phyloP scores from a whole-genome alignment of 768 basidiomycete species.

The Cystofilobasidium ferigula region DNA sequence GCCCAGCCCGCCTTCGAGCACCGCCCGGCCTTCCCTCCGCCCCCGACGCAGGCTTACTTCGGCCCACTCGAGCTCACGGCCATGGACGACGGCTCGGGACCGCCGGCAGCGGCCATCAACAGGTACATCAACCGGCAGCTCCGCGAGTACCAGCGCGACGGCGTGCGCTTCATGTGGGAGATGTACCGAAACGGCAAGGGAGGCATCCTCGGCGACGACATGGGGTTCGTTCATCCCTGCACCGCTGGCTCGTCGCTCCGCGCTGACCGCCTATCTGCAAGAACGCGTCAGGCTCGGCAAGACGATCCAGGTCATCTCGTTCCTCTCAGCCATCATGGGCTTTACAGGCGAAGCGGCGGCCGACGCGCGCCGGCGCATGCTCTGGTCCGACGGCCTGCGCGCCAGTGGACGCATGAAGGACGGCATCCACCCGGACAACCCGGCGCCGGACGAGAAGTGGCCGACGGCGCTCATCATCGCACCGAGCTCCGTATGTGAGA shows the following conservation, averaged over 20 bases:
- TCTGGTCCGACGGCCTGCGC: background rate
- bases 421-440: conserved; percentile 1
- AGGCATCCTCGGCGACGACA: conserved; percentile 85
- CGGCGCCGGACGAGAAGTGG: conserved; percentile 31
- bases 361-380: conserved; percentile 1
- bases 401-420: background rate
- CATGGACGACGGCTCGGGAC: background rate
- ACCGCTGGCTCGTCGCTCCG: background rate
- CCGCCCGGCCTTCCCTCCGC: background rate
- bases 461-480: conserved; percentile 79
- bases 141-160: conserved; percentile 83
- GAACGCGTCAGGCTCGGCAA: conserved; percentile 49
- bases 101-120: background rate
- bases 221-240: conserved; percentile 56
- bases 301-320: conserved; percentile 81
- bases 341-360: conserved; percentile 49
- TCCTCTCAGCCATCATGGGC: conserved; percentile 82
- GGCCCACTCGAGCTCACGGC: background rate
- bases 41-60: background rate
- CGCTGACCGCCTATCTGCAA: background rate
- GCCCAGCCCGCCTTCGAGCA: background rate
- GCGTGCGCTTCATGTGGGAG: conserved; percentile 67
- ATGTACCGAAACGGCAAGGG: conserved; percentile 59
- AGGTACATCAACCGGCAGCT: conserved; percentile 61
- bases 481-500: conserved; percentile 54